These are phyloP conservation scores for Ampelocalamus luodianensis DNA, from an alignment of 176 grass and related monocot genomes.

Conservation along the genomic window DNA sequence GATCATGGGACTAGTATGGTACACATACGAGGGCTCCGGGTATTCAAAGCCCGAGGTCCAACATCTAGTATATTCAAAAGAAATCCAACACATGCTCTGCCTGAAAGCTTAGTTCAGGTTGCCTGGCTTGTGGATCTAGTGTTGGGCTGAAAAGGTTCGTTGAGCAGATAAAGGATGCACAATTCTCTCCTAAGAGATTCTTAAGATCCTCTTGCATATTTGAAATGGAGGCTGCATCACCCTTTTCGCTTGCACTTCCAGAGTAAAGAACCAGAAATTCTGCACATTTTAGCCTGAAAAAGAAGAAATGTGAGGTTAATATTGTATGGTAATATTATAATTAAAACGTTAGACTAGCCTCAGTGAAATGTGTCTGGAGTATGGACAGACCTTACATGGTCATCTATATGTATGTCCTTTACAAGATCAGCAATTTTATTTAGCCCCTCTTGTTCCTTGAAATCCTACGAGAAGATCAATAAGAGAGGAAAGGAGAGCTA, in stretches of 20 bases:
- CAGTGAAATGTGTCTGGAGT: not conserved
- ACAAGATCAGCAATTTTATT: constrained; percentile 48
- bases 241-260: constrained; percentile 42
- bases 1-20: too few relatives aligned
- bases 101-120: constrained; percentile 53
- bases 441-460: constrained; percentile 58
- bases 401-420: constrained; percentile 43
- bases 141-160: constrained; percentile 46
- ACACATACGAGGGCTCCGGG: too few relatives aligned
- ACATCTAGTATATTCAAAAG: too few relatives aligned
- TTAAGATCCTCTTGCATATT: constrained; percentile 45
- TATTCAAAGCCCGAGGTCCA: too few relatives aligned
- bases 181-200: constrained; percentile 49
- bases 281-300: constrained; percentile 61
- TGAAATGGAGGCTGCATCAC: constrained; percentile 7
- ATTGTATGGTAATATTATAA: not conserved
- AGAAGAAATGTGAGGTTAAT: not conserved
- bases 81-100: constrained; percentile 52
- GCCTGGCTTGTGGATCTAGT: constrained; percentile 29
- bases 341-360: not conserved
- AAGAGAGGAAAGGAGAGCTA: not conserved
- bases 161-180: constrained; percentile 49
- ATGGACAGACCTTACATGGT: constrained; percentile 45
- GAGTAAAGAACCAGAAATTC: constrained; percentile 63
- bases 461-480: constrained; percentile 37